These are phyloP conservation scores for Globisporangium ultimum DNA, from an alignment of 352 stramenopile genomes.

Conservation along the genomic window DNA sequence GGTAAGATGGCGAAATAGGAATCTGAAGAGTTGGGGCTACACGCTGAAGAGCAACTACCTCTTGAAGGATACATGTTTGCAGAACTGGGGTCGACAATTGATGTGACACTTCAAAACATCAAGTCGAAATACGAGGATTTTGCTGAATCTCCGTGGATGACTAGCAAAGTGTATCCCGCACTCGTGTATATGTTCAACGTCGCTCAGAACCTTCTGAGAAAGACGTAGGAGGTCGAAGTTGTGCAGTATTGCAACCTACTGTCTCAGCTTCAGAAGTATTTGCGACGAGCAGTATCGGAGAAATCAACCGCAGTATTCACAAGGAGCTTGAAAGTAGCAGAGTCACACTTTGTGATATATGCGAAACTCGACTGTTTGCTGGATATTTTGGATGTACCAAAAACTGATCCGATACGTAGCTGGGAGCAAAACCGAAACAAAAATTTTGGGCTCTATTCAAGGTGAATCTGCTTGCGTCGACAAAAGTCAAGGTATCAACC, in stretches of 20 bases:
- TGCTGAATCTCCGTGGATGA: conserved; percentile 2
- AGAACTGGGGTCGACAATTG: too few species aligned
- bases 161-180: neutral
- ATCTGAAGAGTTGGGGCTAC: too few species aligned
- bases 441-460: too few species aligned
- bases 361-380: conserved; percentile 3
- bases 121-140: neutral
- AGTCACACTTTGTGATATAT: conserved; percentile 2
- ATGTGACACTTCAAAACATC: too few species aligned
- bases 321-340: conserved; percentile 2
- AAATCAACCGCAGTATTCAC: neutral
- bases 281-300: conserved; percentile 6
- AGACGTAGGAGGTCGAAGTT: conserved; percentile 4
- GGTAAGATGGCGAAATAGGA: too few species aligned
- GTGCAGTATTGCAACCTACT: conserved; percentile 3
- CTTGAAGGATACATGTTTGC: too few species aligned
- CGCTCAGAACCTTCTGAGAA: neutral
- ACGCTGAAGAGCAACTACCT: too few species aligned
- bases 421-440: neutral
- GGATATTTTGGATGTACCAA: neutral
- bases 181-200: conserved; percentile 2
- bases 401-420: neutral
- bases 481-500: too few species aligned
- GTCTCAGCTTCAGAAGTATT: neutral
- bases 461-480: too few species aligned